phyloP scores from a whole-genome alignment of 768 basidiomycete genomes.

The Scleroderma citrinum region DNA sequence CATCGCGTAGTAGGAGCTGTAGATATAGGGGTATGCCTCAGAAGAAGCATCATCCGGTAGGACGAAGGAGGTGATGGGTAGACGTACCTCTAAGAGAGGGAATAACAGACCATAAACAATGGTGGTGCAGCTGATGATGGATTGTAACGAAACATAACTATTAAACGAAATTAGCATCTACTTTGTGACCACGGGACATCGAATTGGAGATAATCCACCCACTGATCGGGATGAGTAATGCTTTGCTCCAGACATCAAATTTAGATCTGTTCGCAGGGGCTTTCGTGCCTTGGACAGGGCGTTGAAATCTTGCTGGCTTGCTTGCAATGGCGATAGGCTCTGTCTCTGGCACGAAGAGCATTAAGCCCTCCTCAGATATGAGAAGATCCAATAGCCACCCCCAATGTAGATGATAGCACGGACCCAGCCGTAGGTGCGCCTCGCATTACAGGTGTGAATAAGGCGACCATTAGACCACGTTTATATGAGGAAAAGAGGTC shows the following conservation, averaged over 20 bases:
- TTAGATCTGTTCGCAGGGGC: not conserved
- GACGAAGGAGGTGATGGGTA: not conserved
- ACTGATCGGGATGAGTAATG: conserved; percentile 15
- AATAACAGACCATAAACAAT: conserved; percentile 23
- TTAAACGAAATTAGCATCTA: no score
- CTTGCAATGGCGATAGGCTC: conserved; percentile 14
- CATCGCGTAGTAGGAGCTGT: conserved; percentile 16
- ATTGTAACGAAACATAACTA: conserved; percentile 23
- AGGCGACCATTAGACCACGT: conserved; percentile 17
- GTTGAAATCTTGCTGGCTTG: conserved; percentile 5
- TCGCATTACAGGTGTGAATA: conserved; percentile 21
- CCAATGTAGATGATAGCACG: conserved; percentile 20
- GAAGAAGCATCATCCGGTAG: not conserved
- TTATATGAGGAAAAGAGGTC: conserved; percentile 21
- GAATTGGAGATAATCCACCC: not conserved
- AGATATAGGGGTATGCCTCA: conserved; percentile 16
- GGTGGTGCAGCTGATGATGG: conserved; percentile 23
- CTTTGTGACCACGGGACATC: no score
- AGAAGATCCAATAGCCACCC: conserved; percentile 18
- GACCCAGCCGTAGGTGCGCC: conserved; percentile 22
- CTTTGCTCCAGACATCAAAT: conserved; percentile 11
- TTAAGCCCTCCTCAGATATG: conserved; percentile 11
- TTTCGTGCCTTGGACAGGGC: not conserved
- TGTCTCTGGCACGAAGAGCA: conserved; percentile 17
- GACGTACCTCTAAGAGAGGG: conserved; percentile 21